phyloP scores from a whole-genome alignment of 164 flowering plant genomes.

The grape (Vitis vinifera) region ASM3070453v1 NC_081822.1:33413501-33414000 shows the following conservation, averaged over 20 bases:
- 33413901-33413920: background rate
- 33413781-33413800: conserved; percentile 4
- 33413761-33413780: too few relatives aligned
- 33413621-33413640: conserved; percentile 3
- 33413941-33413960: too few relatives aligned
- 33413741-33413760: background rate
- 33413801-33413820: background rate
- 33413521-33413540: too few relatives aligned
- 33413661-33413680: conserved; percentile 1
- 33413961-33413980: too few relatives aligned
- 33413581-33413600: background rate
- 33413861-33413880: too few relatives aligned
- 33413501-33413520: too few relatives aligned
- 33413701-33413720: background rate
- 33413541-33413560: too few relatives aligned
- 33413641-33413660: background rate
- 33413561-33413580: too few relatives aligned
- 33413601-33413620: conserved; percentile 14
- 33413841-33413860: background rate
- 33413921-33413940: too few relatives aligned
- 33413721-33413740: background rate
- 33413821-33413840: background rate
- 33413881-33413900: conserved; percentile 6
- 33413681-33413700: conserved; percentile 1
- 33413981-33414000: too few relatives aligned